phyloP scores from a whole-genome alignment of 352 stramenopile species.

The Pilasporangium apinafurcum region DNA sequence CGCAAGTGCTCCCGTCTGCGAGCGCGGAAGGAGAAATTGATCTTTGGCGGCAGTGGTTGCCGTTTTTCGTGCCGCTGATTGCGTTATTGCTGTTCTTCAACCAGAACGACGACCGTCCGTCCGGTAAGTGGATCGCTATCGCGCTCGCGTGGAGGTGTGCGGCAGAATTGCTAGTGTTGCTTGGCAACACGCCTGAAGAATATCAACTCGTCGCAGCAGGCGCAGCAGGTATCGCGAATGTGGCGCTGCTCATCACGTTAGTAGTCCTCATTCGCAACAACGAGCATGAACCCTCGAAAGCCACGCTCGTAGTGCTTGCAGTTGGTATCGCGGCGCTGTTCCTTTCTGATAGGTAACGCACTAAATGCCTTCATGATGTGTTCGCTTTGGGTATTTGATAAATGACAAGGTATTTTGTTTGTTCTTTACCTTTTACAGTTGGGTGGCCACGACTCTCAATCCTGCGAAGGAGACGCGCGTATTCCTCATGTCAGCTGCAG shows the following conservation, averaged over 20 bases:
- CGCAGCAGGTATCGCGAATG: constrained; percentile 40
- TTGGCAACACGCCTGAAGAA: constrained; percentile 32
- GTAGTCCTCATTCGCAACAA: constrained; percentile 34
- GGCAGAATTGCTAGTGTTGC: constrained; percentile 59
- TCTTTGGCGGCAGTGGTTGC: constrained; percentile 55
- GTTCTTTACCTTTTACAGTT: constrained; percentile 14
- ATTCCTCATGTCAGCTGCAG: constrained; percentile 66
- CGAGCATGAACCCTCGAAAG: constrained; percentile 46
- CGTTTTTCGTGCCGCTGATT: constrained; percentile 56
- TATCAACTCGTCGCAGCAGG: constrained; percentile 36
- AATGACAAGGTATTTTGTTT: constrained; percentile 5
- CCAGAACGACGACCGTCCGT: constrained; percentile 61
- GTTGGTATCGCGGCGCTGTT: constrained; percentile 36
- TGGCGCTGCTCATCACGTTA: constrained; percentile 44
- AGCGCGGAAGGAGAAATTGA: constrained; percentile 7
- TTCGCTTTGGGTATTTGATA: not conserved
- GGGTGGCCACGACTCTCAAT: constrained; percentile 47
- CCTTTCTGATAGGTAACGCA: constrained; percentile 59
- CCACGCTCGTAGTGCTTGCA: constrained; percentile 39
- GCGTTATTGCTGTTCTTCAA: constrained; percentile 70
- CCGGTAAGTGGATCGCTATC: constrained; percentile 78
- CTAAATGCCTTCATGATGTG: not conserved
- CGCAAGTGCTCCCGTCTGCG: constrained; percentile 34
- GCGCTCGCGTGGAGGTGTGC: constrained; percentile 69
- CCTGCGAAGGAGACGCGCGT: constrained; percentile 51